Evolutionary conservation across 345 rosid genomes (phyloP).

Genomic region (Dipteronia dyeriana): DNA sequence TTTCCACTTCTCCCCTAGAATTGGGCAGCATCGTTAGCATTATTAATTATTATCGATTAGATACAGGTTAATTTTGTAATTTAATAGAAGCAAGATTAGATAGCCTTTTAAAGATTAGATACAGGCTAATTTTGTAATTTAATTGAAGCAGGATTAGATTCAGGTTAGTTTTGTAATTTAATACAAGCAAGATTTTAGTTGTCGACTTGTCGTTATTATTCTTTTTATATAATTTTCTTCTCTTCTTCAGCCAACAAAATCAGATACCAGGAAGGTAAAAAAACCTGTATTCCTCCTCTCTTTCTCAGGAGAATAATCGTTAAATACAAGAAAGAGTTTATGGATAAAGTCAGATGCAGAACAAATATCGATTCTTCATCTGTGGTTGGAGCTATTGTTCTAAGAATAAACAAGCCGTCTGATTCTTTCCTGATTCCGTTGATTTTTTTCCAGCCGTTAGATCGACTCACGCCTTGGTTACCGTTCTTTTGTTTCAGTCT

Average conservation of each 20-base stretch:
- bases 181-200: no score
- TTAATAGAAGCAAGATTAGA: no score
- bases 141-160: no score
- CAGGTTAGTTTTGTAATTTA: background rate
- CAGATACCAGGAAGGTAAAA: background rate
- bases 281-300: background rate
- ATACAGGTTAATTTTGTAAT: no score
- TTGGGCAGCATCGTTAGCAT: no score
- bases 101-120: no score
- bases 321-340: slow-evolving; percentile 6
- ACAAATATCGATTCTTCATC: background rate
- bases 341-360: slow-evolving; percentile 18
- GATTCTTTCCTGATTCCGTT: slow-evolving; percentile 4
- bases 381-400: background rate
- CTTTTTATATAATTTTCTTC: background rate
- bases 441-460: background rate
- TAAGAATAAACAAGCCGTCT: background rate
- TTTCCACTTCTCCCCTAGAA: no score
- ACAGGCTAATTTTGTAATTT: background rate
- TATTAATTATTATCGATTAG: no score
- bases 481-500: slow-evolving; percentile 11
- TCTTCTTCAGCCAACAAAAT: background rate
- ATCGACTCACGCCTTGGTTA: slow-evolving; percentile 23
- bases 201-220: no score
- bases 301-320: background rate